Evolutionary conservation across 2,329 filamentous ascomycete species (phyloP).

Genomic region (Ceratocystis diversiconidia): DNA sequence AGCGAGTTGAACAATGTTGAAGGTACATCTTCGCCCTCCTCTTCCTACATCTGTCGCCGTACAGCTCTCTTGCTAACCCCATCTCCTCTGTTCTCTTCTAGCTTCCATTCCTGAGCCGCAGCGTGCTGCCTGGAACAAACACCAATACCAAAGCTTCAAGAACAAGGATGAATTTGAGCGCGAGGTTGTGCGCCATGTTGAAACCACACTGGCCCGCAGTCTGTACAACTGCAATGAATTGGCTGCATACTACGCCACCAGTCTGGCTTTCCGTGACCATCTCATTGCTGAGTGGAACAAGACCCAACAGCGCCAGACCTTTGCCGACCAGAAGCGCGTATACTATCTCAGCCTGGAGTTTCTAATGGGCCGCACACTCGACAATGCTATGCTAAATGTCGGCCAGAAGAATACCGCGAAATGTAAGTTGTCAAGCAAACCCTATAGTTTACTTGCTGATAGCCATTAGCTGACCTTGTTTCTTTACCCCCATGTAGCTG

Average conservation of each 20-base stretch:
- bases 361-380: conserved; percentile 86
- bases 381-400: conserved; percentile 98
- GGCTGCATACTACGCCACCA: conserved; percentile 81
- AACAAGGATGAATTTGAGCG: conserved; percentile 72
- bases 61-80: neutral
- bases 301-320: conserved; percentile 92
- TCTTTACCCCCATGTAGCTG: conserved; percentile 41
- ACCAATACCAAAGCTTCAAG: conserved; percentile 53
- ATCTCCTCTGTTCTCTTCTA: conserved; percentile 22
- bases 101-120: conserved; percentile 76
- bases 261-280: conserved; percentile 82
- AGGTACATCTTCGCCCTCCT: conserved; percentile 37
- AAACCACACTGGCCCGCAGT: conserved; percentile 88
- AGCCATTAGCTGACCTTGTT: conserved; percentile 16
- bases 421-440: conserved; percentile 35
- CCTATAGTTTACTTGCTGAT: neutral
- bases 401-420: conserved; percentile 73
- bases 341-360: conserved; percentile 98
- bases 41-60: neutral
- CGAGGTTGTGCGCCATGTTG: conserved; percentile 85
- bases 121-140: conserved; percentile 61
- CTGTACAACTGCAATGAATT: conserved; percentile 97
- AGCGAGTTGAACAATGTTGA: conserved; percentile 88
- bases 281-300: conserved; percentile 94
- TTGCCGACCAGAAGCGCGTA: conserved; percentile 76